Percentiles rank a stretch among this genome's conserved stretches.
phyloP scores from a whole-genome alignment of 257 asterid genomes.

The Nyctanthes arbortristis region DNA sequence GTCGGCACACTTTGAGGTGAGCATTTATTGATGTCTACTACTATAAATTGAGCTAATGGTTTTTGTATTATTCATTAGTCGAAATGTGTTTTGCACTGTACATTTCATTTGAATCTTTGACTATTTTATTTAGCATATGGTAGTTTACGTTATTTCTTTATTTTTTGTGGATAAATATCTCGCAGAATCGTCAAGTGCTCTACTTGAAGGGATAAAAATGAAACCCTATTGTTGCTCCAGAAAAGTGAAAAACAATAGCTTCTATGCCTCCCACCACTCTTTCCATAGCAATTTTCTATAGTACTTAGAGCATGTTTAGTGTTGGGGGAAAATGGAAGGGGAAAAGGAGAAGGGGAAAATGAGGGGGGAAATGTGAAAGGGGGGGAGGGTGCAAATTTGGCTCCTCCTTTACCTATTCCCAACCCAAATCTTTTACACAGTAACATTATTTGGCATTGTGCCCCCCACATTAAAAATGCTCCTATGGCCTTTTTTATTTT shows the following conservation, averaged over 20 bases:
- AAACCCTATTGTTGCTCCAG: neutral
- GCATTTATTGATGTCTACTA: conserved; percentile 22
- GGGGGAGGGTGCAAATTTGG: too few species aligned
- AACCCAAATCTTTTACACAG: too few species aligned
- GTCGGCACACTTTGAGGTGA: conserved; percentile 80
- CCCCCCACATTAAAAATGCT: too few species aligned
- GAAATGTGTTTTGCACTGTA: neutral
- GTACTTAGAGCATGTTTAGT: neutral
- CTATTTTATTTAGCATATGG: neutral
- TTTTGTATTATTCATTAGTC: neutral
- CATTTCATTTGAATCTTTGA: conserved; percentile 12
- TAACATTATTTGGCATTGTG: too few species aligned
- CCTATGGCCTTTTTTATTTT: too few species aligned
- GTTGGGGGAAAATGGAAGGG: too few species aligned
- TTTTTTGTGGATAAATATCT: neutral
- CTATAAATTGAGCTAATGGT: neutral
- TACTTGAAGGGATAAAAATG: neutral
- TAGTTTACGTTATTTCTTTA: neutral
- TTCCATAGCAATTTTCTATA: neutral
- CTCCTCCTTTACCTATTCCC: too few species aligned
- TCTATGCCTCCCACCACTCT: neutral
- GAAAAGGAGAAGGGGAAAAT: too few species aligned
- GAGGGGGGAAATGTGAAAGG: too few species aligned
- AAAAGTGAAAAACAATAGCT: neutral
- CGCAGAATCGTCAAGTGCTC: neutral